Evolutionary conservation across 805 yeast genomes (phyloP).

Genomic region (Sporopachydermia lactativora): DNA sequence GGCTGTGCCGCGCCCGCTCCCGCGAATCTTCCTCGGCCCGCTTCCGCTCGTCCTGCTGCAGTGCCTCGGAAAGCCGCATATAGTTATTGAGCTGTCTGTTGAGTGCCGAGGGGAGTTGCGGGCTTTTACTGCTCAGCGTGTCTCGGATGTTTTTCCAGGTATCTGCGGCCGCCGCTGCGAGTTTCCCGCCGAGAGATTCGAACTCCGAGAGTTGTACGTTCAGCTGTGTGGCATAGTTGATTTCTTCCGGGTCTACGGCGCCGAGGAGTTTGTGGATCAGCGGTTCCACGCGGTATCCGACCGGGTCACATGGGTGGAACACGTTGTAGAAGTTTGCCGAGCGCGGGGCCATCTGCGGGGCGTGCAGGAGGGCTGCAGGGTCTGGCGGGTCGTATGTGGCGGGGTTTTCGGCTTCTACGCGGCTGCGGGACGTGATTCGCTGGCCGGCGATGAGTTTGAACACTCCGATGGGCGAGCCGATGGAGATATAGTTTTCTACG

Average conservation of each 20-base stretch:
- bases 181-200: slow-evolving; percentile 5
- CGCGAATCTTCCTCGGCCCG: not conserved
- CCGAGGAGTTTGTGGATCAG: slow-evolving; percentile 30
- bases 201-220: slow-evolving; percentile 4
- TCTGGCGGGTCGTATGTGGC: not conserved
- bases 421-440: slow-evolving; percentile 23
- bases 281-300: slow-evolving; percentile 85
- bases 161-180: slow-evolving; percentile 8
- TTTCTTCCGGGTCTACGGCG: not conserved
- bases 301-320: slow-evolving; percentile 86
- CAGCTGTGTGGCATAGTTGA: not conserved
- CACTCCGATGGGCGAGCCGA: slow-evolving; percentile 88
- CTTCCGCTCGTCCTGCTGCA: not conserved
- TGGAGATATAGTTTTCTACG: slow-evolving; percentile 60
- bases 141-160: slow-evolving; percentile 6
- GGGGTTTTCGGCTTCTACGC: not conserved
- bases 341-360: slow-evolving; percentile 32
- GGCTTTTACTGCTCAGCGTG: not conserved
- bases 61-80: not conserved
- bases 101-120: slow-evolving; percentile 2
- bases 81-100: slow-evolving; percentile 2
- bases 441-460: slow-evolving; percentile 60
- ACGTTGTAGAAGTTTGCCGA: slow-evolving; percentile 64
- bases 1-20: slow-evolving; percentile 11
- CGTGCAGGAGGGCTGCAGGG: not conserved